Base-by-base conservation (phyloP, 257 asterid genomes). In the Nyctanthes arbortristis region DNA sequence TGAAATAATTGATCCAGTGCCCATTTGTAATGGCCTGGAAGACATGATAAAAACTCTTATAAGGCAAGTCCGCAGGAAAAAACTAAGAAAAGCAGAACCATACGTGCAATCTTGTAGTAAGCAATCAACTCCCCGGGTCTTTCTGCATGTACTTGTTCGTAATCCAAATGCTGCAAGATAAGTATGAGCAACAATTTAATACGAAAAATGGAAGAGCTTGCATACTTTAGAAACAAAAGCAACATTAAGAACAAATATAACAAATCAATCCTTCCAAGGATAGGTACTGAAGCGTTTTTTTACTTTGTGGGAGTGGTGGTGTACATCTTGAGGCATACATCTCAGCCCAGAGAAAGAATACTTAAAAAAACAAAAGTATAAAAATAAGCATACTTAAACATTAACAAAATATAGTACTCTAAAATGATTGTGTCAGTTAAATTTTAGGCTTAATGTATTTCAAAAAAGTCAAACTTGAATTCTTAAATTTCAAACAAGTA, bases 61-160 rank as follows among this genome's bases (percentile, higher is more conserved):
- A 54, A 77, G 70, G 34, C 11, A 43, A 69, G 12, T 58, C 70
- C 37, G 25, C 33, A 52, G 70, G 66, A 49, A 68, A 24, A 79
- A 65, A 70, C 76, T 40, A 45, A 13, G 5, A 16, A 78, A 64
- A 75, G 28, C 60, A 63, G 65, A 78, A 62, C 66, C 81, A 79
- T 86, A 94, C 99, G 88, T 80, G 99, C 97, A 84, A 94, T 94
- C 81, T 94, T 91, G 88, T 94, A 94, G 83, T 94, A 94, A 61
- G 99, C 97, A 65, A 91, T 85, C 86, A 91, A 43, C 75, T 94
- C 99, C 76, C 97, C 97, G 10, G 99, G 92, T 49, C 95, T 91
- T 69, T 91, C 97, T 49, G 97, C 79, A 60, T 82, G 87, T 73
- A 91, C 96, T 58, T 96, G 95, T 76, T 78, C 90, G 81, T 70